Conservation (phyloP, 2,329 filamentous ascomycete genomes). For the Epichloe brachyelytri region DNA sequence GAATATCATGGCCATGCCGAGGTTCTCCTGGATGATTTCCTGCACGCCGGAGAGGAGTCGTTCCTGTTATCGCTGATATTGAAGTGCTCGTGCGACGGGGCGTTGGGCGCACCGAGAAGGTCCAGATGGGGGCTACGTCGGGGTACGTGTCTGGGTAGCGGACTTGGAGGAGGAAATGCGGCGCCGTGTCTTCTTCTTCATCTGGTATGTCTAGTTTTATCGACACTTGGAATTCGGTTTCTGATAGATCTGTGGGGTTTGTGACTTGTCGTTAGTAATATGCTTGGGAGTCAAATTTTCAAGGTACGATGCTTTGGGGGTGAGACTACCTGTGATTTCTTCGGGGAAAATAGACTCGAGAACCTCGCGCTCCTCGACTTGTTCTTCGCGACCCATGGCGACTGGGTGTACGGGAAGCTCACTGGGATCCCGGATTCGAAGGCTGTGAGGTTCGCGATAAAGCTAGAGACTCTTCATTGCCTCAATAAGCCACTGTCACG, state of each 20-base stretch:
- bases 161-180: conserved; percentile 69
- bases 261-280: not conserved
- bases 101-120: conserved; percentile 59
- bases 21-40: conserved; percentile 74
- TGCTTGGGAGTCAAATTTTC: too few species aligned
- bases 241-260: conserved; percentile 61
- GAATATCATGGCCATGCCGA: conserved; percentile 98
- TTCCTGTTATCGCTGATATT: conserved; percentile 70
- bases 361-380: conserved; percentile 90
- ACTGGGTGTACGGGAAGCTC: not conserved
- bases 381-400: conserved; percentile 65
- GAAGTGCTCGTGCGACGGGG: conserved; percentile 57
- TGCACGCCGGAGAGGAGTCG: conserved; percentile 57
- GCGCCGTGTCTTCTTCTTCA: conserved; percentile 48
- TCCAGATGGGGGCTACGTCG: conserved; percentile 71
- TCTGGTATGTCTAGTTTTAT: conserved; percentile 69
- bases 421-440: not conserved
- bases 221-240: conserved; percentile 76
- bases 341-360: conserved; percentile 97
- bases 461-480: not conserved
- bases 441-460: not conserved
- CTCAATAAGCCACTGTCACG: too few species aligned
- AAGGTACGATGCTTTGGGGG: too few species aligned
- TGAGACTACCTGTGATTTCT: conserved; percentile 70
- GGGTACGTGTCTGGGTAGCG: conserved; percentile 86